Conservation (phyloP, 2,329 filamentous ascomycete species). For the Blastomyces emzantsi region DNA sequence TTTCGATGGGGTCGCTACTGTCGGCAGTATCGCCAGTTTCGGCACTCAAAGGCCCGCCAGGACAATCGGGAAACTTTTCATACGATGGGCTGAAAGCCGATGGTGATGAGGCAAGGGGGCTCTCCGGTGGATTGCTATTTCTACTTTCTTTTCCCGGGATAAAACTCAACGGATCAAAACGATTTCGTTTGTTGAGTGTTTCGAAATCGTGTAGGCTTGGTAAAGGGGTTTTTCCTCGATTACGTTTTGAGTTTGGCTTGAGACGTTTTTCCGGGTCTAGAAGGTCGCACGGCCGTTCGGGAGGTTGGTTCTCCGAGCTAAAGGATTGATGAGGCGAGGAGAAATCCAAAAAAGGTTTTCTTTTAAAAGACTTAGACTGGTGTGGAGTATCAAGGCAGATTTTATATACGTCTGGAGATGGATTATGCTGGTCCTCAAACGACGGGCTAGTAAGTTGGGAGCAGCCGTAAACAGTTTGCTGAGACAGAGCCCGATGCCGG, state of each 20-base stretch:
- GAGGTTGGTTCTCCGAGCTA: neutral
- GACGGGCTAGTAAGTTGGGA: neutral
- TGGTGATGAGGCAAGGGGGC: neutral
- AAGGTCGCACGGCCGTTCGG: neutral
- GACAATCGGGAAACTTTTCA: neutral
- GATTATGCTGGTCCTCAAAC: neutral
- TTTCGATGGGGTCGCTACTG: neutral
- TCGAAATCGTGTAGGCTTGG: constrained; percentile 16
- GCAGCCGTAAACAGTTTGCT: neutral
- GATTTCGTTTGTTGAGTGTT: constrained; percentile 12
- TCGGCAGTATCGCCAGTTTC: neutral
- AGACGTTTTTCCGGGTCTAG: neutral
- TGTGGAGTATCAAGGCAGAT: neutral
- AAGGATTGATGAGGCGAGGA: neutral
- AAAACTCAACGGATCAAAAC: constrained; percentile 17
- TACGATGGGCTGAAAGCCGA: neutral
- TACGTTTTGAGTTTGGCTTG: neutral
- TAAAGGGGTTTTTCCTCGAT: neutral
- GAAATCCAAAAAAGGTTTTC: neutral
- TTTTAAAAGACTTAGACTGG: neutral
- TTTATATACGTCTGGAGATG: neutral
- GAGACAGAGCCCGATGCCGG: neutral
- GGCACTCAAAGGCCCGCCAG: neutral
- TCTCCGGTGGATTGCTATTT: neutral
- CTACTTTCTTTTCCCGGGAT: constrained; percentile 12